Percentiles rank a stretch among this genome's conserved stretches.
These are phyloP conservation scores for Salix purpurea DNA, from an alignment of 345 rosid species.

Conservation along the genomic window DNA sequence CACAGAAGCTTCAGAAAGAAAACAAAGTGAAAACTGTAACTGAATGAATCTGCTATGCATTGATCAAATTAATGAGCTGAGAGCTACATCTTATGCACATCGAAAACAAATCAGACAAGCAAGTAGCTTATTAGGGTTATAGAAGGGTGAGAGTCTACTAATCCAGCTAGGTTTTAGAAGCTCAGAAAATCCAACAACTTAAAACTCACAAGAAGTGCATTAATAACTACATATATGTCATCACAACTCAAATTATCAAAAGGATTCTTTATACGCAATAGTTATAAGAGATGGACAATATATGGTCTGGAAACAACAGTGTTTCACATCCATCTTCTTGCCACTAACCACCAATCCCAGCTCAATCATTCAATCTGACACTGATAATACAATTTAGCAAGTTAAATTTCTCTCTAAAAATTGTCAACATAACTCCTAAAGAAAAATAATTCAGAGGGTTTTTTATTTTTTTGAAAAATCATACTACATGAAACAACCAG, in stretches of 20 bases:
- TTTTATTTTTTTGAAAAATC: background rate
- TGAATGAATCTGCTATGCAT: slow-evolving; percentile 10
- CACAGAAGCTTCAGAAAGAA: background rate
- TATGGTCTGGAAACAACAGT: background rate
- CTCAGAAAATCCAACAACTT: slow-evolving; percentile 15
- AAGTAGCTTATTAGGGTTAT: background rate
- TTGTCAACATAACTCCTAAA: background rate
- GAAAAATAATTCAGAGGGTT: background rate
- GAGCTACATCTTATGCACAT: background rate
- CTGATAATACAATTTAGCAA: background rate
- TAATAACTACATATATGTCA: background rate
- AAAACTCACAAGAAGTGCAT: background rate
- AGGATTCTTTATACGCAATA: background rate
- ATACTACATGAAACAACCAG: background rate
- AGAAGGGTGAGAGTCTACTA: slow-evolving; percentile 1
- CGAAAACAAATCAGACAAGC: background rate
- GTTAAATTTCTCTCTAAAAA: background rate
- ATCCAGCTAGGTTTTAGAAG: slow-evolving; percentile 21
- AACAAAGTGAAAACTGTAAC: background rate
- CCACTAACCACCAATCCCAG: background rate
- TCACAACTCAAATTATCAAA: slow-evolving; percentile 5
- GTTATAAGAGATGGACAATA: background rate
- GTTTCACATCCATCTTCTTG: background rate
- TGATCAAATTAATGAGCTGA: background rate
- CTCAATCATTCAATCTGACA: background rate